Percentiles rank a stretch among this genome's conserved stretches.
These are phyloP conservation scores for Acephala macrosclerotiorum DNA, from an alignment of 2,329 filamentous ascomycete species.

Conservation along the genomic window DNA sequence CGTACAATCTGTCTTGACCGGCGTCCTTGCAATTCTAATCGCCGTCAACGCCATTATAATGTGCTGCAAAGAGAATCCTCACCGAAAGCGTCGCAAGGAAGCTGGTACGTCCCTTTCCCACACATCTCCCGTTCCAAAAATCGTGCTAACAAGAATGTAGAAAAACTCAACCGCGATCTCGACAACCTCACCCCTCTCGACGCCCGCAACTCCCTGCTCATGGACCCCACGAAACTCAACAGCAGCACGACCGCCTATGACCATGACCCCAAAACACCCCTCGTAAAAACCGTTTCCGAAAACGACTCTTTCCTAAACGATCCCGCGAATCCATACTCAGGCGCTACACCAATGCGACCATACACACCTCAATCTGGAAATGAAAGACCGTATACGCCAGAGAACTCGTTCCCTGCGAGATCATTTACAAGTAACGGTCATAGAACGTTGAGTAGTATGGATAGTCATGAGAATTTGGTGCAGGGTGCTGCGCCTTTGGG, in stretches of 20 bases:
- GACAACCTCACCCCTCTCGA: conserved; percentile 88
- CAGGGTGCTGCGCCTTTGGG: conserved; percentile 37
- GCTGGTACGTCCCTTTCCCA: conserved; percentile 69
- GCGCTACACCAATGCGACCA: conserved; percentile 32
- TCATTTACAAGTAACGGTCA: conserved; percentile 18
- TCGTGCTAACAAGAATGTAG: conserved; percentile 50
- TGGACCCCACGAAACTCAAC: conserved; percentile 37
- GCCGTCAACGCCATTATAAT: conserved; percentile 86
- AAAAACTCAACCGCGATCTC: conserved; percentile 77
- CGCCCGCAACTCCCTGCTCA: conserved; percentile 82
- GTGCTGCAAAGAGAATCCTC: conserved; percentile 87
- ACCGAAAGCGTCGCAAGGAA: conserved; percentile 87
- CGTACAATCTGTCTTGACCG: conserved; percentile 87
- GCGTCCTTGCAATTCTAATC: conserved; percentile 84
- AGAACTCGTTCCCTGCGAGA: neutral
- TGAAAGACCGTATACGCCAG: neutral
- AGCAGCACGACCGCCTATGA: conserved; percentile 26
- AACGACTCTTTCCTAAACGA: conserved; percentile 40
- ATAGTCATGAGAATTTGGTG: conserved; percentile 37
- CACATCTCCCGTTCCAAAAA: conserved; percentile 21
- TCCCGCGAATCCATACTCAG: conserved; percentile 40
- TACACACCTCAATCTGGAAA: conserved; percentile 20
- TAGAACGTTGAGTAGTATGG: conserved; percentile 21
- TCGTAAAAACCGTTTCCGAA: conserved; percentile 28
- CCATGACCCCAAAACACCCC: conserved; percentile 34